Conservation (phyloP, 805 yeast species). For the Yamadazyma takamatsuzukensis region DNA sequence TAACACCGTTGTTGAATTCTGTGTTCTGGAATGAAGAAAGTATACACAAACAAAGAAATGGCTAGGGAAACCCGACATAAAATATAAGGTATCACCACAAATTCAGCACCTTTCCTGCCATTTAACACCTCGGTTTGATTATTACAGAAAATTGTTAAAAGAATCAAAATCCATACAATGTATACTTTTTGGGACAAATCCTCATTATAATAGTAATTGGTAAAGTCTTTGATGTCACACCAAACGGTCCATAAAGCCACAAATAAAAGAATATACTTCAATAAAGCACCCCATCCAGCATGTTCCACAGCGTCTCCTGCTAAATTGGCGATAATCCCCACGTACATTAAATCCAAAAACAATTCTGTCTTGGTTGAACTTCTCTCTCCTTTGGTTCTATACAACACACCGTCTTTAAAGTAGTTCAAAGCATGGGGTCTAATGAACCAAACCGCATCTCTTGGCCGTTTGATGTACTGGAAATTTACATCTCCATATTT, state of each 20-base stretch:
- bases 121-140: slow-evolving; percentile 37
- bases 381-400: slow-evolving; percentile 54
- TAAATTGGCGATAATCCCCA: slow-evolving; percentile 58
- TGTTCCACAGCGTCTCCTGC: slow-evolving; percentile 51
- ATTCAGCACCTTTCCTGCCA: slow-evolving; percentile 32
- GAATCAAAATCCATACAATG: slow-evolving; percentile 49
- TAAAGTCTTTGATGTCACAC: slow-evolving; percentile 61
- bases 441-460: slow-evolving; percentile 36
- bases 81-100: slow-evolving; percentile 46
- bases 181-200: slow-evolving; percentile 53
- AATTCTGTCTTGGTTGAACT: slow-evolving; percentile 51
- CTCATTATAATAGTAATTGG: slow-evolving; percentile 60
- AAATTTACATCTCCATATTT: slow-evolving; percentile 50
- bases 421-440: slow-evolving; percentile 59
- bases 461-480: slow-evolving; percentile 44
- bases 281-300: slow-evolving; percentile 45
- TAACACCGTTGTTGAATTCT: slow-evolving; percentile 47
- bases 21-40: slow-evolving; percentile 48
- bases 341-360: slow-evolving; percentile 60
- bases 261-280: slow-evolving; percentile 48
- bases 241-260: slow-evolving; percentile 62
- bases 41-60: slow-evolving; percentile 30
- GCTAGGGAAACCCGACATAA: slow-evolving; percentile 42
- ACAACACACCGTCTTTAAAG: slow-evolving; percentile 54
- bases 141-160: slow-evolving; percentile 51